phyloP scores from a whole-genome alignment of 169 alveolate species.

The Toxoplasma gondii region DNA sequence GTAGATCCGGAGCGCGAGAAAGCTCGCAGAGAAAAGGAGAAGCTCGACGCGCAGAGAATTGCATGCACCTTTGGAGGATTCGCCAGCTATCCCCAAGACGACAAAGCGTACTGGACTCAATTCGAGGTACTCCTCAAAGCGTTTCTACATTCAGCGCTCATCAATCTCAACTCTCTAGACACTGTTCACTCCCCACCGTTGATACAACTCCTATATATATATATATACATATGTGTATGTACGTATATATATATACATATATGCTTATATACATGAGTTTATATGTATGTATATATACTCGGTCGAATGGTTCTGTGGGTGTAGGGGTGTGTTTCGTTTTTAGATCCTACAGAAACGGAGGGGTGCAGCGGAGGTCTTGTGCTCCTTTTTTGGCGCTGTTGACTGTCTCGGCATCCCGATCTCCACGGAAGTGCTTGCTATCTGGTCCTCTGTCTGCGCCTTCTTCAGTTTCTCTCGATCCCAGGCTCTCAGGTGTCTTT shows the following conservation, averaged over 20 bases:
- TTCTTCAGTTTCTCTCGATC: neutral
- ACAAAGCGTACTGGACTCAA: neutral
- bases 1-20: neutral
- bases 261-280: neutral
- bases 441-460: neutral
- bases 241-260: neutral
- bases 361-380: too few relatives aligned
- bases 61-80: neutral
- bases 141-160: neutral
- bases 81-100: neutral
- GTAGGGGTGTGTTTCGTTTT: too few relatives aligned
- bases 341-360: too few relatives aligned
- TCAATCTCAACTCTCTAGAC: neutral
- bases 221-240: neutral
- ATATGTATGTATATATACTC: neutral
- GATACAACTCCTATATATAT: neutral
- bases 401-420: neutral
- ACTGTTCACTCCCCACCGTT: neutral
- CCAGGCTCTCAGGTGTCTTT: conserved; percentile 44
- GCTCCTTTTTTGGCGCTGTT: neutral
- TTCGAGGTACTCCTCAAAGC: neutral
- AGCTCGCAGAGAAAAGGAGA: neutral
- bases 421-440: neutral
- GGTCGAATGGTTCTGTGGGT: neutral
- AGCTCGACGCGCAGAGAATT: conserved; percentile 26